Conservation (phyloP, 208 protist species). For the Leishmania martiniquensis region DNA sequence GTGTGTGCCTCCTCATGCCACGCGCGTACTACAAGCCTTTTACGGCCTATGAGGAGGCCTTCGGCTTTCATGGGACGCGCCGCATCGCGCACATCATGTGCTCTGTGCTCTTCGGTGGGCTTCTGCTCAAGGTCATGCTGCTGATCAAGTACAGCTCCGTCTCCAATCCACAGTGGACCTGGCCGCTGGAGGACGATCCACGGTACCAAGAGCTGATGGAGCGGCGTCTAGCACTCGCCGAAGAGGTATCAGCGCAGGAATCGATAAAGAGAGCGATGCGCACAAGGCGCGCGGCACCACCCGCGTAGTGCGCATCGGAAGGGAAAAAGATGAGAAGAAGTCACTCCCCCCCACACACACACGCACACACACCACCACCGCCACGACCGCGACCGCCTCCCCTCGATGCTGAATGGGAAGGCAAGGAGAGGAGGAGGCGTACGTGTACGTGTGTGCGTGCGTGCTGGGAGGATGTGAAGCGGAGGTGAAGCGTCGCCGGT, state of each 20-base stretch:
- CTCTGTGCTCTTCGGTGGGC: conserved; percentile 58
- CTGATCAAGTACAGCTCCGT: conserved; percentile 56
- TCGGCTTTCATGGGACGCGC: conserved; percentile 69
- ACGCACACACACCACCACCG: not conserved
- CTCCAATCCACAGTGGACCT: conserved; percentile 10
- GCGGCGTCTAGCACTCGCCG: conserved; percentile 45
- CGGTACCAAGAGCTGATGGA: conserved; percentile 55
- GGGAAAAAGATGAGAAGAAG: too few species aligned
- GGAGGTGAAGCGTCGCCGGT: not conserved
- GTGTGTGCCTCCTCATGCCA: conserved; percentile 45
- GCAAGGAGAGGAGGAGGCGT: not conserved
- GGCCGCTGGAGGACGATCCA: conserved; percentile 47
- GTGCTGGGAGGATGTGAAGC: not conserved
- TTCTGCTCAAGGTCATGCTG: conserved; percentile 68
- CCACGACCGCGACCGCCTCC: not conserved
- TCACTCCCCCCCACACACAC: too few species aligned
- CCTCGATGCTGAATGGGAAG: not conserved
- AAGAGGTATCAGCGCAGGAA: conserved; percentile 39
- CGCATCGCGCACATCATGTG: conserved; percentile 80
- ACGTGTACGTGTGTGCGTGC: not conserved
- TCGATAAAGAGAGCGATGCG: conserved; percentile 40
- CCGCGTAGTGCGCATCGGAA: conserved; percentile 17
- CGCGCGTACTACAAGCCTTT: conserved; percentile 86
- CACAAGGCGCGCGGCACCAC: conserved; percentile 26
- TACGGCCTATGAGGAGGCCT: conserved; percentile 81